These are phyloP conservation scores for Aspergillus sp. DNA, from an alignment of 2,329 filamentous ascomycete genomes.

Conservation along the genomic window DNA sequence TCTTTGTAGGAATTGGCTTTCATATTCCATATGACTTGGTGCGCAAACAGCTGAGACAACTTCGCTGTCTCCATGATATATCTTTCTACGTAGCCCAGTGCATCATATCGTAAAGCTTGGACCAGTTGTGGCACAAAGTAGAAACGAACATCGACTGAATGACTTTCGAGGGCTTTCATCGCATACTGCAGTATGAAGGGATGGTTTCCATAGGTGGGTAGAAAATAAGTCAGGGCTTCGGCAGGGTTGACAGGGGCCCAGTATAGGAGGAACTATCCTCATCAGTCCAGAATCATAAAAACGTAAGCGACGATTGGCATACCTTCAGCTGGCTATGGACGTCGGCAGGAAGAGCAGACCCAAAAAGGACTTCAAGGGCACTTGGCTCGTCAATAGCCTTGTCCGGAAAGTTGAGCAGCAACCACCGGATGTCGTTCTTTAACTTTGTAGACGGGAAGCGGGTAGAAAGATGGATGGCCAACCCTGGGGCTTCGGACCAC, in stretches of 20 bases:
- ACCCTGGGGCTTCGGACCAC: slow-evolving; percentile 79
- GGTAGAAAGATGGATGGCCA: slow-evolving; percentile 81
- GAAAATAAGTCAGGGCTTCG: slow-evolving; percentile 88
- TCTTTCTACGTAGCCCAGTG: slow-evolving; percentile 88
- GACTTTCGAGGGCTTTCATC: slow-evolving; percentile 89
- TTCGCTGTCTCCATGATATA: slow-evolving; percentile 97
- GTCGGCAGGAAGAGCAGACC: slow-evolving; percentile 73
- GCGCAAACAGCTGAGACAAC: slow-evolving; percentile 96
- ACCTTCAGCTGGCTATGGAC: slow-evolving; percentile 84
- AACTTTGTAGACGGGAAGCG: slow-evolving; percentile 77
- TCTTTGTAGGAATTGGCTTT: slow-evolving; percentile 99
- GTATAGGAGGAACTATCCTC: slow-evolving; percentile 74
- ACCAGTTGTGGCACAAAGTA: slow-evolving; percentile 99
- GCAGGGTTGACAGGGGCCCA: slow-evolving; percentile 93
- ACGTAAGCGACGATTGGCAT: slow-evolving; percentile 17
- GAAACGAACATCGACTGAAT: slow-evolving; percentile 95
- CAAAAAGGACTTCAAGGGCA: slow-evolving; percentile 79
- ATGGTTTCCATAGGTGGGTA: slow-evolving; percentile 87
- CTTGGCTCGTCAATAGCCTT: slow-evolving; percentile 80
- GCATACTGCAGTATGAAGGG: slow-evolving; percentile 95
- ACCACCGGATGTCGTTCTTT: slow-evolving; percentile 72
- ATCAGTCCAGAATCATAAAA: slow-evolving; percentile 11
- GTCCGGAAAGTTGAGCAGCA: slow-evolving; percentile 80
- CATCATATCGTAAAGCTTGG: slow-evolving; percentile 89
- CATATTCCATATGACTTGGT: slow-evolving; percentile 99